These are phyloP conservation scores for Aphanocladium album DNA, from an alignment of 2,329 filamentous ascomycete species.

Conservation along the genomic window DNA sequence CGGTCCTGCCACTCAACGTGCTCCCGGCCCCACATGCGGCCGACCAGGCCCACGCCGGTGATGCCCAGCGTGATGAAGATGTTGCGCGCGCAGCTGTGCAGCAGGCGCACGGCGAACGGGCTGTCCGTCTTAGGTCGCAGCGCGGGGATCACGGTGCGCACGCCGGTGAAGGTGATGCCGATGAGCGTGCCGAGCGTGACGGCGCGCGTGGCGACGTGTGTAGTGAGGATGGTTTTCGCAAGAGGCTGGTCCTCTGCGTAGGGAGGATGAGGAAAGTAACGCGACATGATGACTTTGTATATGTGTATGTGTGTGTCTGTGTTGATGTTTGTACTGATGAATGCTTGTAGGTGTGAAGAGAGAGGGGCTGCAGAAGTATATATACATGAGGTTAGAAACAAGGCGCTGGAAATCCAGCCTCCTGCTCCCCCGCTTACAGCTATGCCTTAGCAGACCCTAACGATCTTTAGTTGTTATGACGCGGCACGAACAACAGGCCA, in stretches of 20 bases:
- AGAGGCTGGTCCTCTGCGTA: slow-evolving; percentile 61
- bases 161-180: slow-evolving; percentile 35
- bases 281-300: slow-evolving; percentile 40
- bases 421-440: too few species aligned
- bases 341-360: too few species aligned
- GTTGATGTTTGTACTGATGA: too few species aligned
- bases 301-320: background rate
- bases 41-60: slow-evolving; percentile 37
- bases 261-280: slow-evolving; percentile 47
- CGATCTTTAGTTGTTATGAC: too few species aligned
- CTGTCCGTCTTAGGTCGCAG: slow-evolving; percentile 25
- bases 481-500: too few species aligned
- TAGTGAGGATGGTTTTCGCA: slow-evolving; percentile 48
- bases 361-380: too few species aligned
- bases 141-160: slow-evolving; percentile 25
- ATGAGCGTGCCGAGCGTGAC: slow-evolving; percentile 49
- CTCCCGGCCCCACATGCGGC: slow-evolving; percentile 50
- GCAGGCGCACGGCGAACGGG: slow-evolving; percentile 29
- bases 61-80: slow-evolving; percentile 40
- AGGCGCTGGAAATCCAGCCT: too few species aligned
- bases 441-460: too few species aligned
- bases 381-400: too few species aligned
- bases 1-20: slow-evolving; percentile 61
- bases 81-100: slow-evolving; percentile 42
- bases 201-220: slow-evolving; percentile 54